phyloP scores from a whole-genome alignment of 345 rosid species.

The Hibiscus trionum region DNA sequence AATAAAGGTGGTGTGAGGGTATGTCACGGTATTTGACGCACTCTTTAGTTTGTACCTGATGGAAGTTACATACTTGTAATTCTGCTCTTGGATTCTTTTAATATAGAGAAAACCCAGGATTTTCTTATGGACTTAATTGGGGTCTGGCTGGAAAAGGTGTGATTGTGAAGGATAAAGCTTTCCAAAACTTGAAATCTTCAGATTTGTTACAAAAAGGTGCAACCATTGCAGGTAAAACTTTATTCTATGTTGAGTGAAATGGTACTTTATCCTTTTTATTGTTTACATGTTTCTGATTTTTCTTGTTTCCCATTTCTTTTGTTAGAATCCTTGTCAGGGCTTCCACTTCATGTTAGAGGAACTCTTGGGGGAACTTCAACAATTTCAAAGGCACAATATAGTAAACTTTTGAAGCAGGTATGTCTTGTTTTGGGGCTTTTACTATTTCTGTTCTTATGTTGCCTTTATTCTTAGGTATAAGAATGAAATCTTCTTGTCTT shows the following conservation, averaged over 20 bases:
- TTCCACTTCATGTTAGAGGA: constrained; percentile 29
- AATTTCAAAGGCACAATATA: constrained; percentile 26
- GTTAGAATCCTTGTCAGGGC: constrained; percentile 24
- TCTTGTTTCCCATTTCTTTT: background rate
- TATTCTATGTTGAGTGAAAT: background rate
- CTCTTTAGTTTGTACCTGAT: background rate
- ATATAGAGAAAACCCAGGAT: constrained; percentile 14
- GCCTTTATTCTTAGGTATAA: background rate
- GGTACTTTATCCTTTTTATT: background rate
- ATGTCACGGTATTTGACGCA: background rate
- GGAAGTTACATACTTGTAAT: background rate
- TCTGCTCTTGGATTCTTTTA: background rate
- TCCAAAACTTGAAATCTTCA: constrained; percentile 21
- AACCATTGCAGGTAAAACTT: constrained; percentile 16
- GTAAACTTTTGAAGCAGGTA: constrained; percentile 31
- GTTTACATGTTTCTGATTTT: background rate
- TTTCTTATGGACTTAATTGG: constrained; percentile 25
- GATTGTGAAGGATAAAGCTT: constrained; percentile 27
- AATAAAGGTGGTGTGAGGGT: background rate
- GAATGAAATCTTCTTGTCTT: background rate
- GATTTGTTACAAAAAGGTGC: constrained; percentile 31
- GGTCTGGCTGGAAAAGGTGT: constrained; percentile 33
- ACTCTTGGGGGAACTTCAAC: constrained; percentile 16
- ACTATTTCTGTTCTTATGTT: background rate
- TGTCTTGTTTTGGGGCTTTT: background rate